Evolutionary conservation across 805 yeast species (phyloP), one percentile per base, ranked within the genome.

Genomic region (Ogataea nitratoaversa): DNA sequence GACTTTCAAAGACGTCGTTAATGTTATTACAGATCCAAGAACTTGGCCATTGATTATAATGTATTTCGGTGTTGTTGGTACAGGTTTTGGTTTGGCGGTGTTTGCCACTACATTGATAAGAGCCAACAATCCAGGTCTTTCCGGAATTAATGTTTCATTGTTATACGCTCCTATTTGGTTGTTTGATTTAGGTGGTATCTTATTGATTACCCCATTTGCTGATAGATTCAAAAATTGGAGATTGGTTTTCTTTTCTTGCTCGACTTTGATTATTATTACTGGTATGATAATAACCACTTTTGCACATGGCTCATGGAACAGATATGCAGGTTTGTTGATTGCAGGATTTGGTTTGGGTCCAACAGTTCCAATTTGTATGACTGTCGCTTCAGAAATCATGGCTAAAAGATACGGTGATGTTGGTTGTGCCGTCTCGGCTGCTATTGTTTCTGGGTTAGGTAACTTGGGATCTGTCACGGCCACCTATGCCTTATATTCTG

Each of bases 1-100:
- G 91, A 71, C 71, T 0, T 66, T 76, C 68, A 66, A 59, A 29
- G 91, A 85, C 44, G 67, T 87, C 23, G 52, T 62, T 31, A 59
- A 57, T 8, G 73, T 87, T 30, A 48, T 84, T 18, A 52, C 68
- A 24, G 95, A 88, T 56, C 54, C 72, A 33, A 70, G 93, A 48
- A 68, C 82, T 31, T 86, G 90, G 90, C 93, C 95, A 1, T 62
- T 88, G 43, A 68, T 85, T 33, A 68, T 87, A 64, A 87, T 87
- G 95, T 87, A 87, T 63, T 88, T 87, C 58, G 96, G 95, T 16
- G 95, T 84, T 17, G 95, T 87, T 19, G 96, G 95, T 34, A 78
- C 87, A n/a, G 96, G 96, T 1, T 81, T 74, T 54, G 96, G 95
- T 24, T 66, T 87, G 36, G 89, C 89, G 24, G 91, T 82, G 17